Evolutionary conservation across 179 eudicot genomes (phyloP), one percentile per base, ranked within the genome.

Genomic region (Silene noctiflora): DNA sequence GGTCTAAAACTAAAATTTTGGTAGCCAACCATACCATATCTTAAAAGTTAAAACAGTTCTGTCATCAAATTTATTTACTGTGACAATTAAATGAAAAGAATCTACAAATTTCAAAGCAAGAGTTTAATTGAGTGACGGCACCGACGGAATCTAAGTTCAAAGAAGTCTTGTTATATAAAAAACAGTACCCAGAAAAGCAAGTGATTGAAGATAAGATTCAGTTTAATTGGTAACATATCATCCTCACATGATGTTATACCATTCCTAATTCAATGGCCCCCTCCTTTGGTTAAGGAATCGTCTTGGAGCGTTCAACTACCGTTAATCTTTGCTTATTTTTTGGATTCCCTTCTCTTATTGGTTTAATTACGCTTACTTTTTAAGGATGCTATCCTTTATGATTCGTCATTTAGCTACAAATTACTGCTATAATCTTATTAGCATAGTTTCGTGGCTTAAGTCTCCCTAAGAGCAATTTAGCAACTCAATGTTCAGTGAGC

Each of bases 221-320:
- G 44, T 1, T 53, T 69, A 25, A 44, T 39, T 44, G 4, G 71
- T 67, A 39, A 25, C 1, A 67, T 35, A 19, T 35, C 6, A 53
- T 3, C 0, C 14, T 53, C 74, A 71, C 62, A 27, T 53, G 74
- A 71, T 71, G 21, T 71, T 71, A 51, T 71, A 27, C 74, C 63
- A 53, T 53, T 71, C 31, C 74, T 22, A 53, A 25, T 71, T 17
- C 19, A 14, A 71, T 71, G 63, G 63, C 46, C 74, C 66, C 74
- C 74, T 51, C 74, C 63, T 71, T 71, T 71, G 14, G 74, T 53
- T 53, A 69, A 71, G 74, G 63, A 53, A 71, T 29, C 74, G 74
- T 53, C 74, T 16, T 71, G 31, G 58, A 22, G 72, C 55, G 33
- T 8, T 46, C 56, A 21, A 64, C 68, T 64, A 64, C 16, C 27